Evolutionary conservation across 2,329 filamentous ascomycete genomes (phyloP), one percentile per base, ranked within the genome.

Genomic region (Diaporthe sp.): DNA sequence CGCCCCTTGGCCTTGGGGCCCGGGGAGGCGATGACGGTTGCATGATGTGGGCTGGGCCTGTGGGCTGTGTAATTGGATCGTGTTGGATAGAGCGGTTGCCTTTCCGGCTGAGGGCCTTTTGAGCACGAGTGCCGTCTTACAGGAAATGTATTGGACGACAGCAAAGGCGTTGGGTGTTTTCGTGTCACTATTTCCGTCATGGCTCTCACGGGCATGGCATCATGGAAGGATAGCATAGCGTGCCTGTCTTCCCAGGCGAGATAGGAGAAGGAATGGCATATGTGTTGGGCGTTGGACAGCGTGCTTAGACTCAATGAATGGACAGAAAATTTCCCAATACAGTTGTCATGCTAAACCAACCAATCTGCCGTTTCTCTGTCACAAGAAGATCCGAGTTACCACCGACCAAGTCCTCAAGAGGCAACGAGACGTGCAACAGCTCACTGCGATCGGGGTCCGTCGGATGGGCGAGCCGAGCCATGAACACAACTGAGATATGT

Each of bases 391-490:
- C n/a, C 37, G 49, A 63, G 44, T 65, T 55, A 53, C 49, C 47
- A 55, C 65, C 42, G 25, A 47, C 17, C 25, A 31, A 55, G 51
- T 12, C 15, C 65, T 42, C 49, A 31, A 34, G 9, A 31, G 6
- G 2, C 5, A 53, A 22, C 3, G 25, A 39, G 31, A 68, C 34
- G 47, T 53, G 65, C 65, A 53, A 68, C 47, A 53, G 22, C 31
- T 49, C 31, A 68, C 22, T 7, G 17, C 20, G 15, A 55, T 28
- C 34, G 47, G 34, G 47, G 34, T 65, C 34, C 47, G 34, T 53
- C 71, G 71, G 71, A 55, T 55, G 71, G 44, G 25, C 58, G 58
- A 73, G 47, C 71, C 71, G 71, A 73, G 49, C 71, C 71, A 65
- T 73, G 58, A 65, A 63, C 58, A 73, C 58, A 55, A 55, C 65